Evolutionary conservation across 148 eudicot species (phyloP), one percentile per base, ranked within the genome.

Genomic region (Rhododendron griersonianum): DNA sequence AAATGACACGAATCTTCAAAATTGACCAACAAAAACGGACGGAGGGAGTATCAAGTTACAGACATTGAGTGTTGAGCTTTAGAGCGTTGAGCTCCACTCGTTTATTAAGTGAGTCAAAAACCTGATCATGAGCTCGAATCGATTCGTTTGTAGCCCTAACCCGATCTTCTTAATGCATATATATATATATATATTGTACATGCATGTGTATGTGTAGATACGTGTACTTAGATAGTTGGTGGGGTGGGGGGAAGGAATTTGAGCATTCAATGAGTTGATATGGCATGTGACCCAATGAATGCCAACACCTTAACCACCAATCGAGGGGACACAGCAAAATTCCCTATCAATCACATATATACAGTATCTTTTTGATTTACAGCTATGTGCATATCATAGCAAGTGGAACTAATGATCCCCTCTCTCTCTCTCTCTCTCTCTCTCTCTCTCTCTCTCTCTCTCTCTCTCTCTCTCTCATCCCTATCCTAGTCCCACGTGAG

Each of bases 251-350:
- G 82, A 50, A 0, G 44, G 44, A 6, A 76, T 88, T 86, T 2
- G 71, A 50, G 77, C 78, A 88, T 88, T 81, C 69, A 51, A 86
- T 51, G 81, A 57, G 77, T 55, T 6, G 44, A 41, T 41, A 41
- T 41, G 7, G 44, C 44, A 39, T 39, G 44, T 5, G 44, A 39
- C 44, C 6, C 44, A 39, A 39, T 82, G 30, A 85, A 85, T 88
- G 80, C 69, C 33, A 82, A 83, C 86, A 39, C 44, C 71, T 28
- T 78, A 63, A 61, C 78, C 63, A 87, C 89, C 84, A 85, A 8
- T n/a, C 19, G 19, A 55, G 9, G 63, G 69, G n/a, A 44, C 0
- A 45, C 4, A 82, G 16, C 84, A 73, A 67, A 41, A 41, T 82
- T 41, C 77, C 18, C 14, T 65, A 82, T 59, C 47, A 23, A 16